Evolutionary conservation across 345 rosid species (phyloP), one percentile per base, ranked within the genome.

Genomic region (Trapa bicornis): DNA sequence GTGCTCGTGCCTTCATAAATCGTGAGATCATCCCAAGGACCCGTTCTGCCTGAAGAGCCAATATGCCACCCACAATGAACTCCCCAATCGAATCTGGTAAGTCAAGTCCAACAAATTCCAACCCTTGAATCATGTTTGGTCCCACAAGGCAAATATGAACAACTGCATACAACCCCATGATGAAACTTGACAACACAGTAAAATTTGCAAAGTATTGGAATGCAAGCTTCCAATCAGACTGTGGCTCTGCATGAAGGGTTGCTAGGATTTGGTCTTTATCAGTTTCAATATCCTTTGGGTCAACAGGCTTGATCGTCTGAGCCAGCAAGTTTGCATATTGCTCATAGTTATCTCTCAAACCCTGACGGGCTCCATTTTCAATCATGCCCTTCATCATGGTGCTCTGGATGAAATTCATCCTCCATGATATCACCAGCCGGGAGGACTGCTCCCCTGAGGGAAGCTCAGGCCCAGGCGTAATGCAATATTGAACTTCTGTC

Each of bases 381-480:
- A 90, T 93, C 96, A 93, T 88, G 45, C 97, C 79, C 82, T 76
- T 88, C 92, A 93, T 90, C 95, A 88, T 90, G 47, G 96, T 84
- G 78, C 89, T 87, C 81, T 93, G 98, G 72, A 88, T 71, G 75
- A 90, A 93, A 76, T 90, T 93, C 80, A 83, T 75, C 50, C 92
- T 75, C 98, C 97, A 94, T 0, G 99, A 94, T 69, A 94, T 68
- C n/a, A 84, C 87, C 76, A 93, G 76, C 71, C 80, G 85, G 11
- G 97, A 87, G 78, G 86, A 83, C 52, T 79, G 83, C 67, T 85
- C 96, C 58, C 87, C 92, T 11, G 96, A 87, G 65, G 89, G 84
- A 67, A 88, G 77, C 80, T 87, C 90, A 6, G 96, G 92, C 10
- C 98, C 96, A 69, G 98, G 88, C 38, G 78, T 69, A 62, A 92